phyloP scores from a whole-genome alignment of 2,329 filamentous ascomycete species.

The Xylaria sp. region DNA sequence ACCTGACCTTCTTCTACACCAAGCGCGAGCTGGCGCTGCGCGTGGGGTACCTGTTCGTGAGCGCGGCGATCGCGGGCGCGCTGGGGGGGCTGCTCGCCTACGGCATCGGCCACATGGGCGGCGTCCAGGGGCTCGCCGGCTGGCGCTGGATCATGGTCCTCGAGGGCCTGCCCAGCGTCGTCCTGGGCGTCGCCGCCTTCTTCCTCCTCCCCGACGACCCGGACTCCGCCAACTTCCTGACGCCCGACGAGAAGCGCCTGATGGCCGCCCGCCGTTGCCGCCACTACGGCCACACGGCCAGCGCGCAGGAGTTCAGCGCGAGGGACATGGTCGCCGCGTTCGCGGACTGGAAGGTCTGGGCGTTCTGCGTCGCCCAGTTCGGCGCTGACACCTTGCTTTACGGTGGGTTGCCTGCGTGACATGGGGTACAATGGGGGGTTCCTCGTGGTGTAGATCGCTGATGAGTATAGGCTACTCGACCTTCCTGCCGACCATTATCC shows the following conservation, averaged over 20 bases:
- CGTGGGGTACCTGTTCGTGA: slow-evolving; percentile 73
- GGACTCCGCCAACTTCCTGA: slow-evolving; percentile 63
- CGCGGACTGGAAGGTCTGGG: slow-evolving; percentile 75
- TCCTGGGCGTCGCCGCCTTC: slow-evolving; percentile 58
- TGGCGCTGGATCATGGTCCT: slow-evolving; percentile 76
- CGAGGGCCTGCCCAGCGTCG: slow-evolving; percentile 49
- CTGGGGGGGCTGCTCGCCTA: slow-evolving; percentile 74
- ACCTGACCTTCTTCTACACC: slow-evolving; percentile 74
- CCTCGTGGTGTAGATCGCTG: slow-evolving; percentile 7
- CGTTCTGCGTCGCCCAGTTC: slow-evolving; percentile 71
- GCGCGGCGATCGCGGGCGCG: slow-evolving; percentile 70
- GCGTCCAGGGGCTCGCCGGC: slow-evolving; percentile 62
- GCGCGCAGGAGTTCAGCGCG: slow-evolving; percentile 52
- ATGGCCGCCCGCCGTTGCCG: slow-evolving; percentile 42
- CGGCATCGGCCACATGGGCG: slow-evolving; percentile 73
- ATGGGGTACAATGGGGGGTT: not conserved
- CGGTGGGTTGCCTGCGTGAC: slow-evolving; percentile 35
- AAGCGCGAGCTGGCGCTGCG: slow-evolving; percentile 72
- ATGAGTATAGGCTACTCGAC: slow-evolving; percentile 65
- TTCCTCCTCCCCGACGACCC: slow-evolving; percentile 64
- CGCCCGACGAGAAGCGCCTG: slow-evolving; percentile 57
- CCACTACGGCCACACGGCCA: slow-evolving; percentile 53
- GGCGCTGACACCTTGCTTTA: slow-evolving; percentile 78
- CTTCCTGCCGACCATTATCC: slow-evolving; percentile 79
- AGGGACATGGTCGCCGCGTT: slow-evolving; percentile 68